A percentile compares a stretch with the other conserved stretches of the same genome.
These are phyloP conservation scores for Rugosomyces carneus DNA, from an alignment of 1,284 basidiomycete species.

Conservation along the genomic window DNA sequence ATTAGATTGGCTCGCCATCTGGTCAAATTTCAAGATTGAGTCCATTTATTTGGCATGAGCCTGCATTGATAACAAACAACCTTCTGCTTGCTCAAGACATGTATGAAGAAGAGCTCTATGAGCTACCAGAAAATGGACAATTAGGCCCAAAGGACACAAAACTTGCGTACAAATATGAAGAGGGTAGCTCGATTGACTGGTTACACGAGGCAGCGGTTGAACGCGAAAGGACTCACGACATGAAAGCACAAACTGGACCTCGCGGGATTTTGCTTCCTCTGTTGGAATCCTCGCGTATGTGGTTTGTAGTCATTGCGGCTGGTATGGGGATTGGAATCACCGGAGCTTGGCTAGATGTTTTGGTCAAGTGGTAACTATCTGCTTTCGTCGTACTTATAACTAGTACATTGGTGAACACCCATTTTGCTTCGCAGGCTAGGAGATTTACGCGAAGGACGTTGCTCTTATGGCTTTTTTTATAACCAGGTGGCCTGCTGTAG, in stretches of 20 bases:
- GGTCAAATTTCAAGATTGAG: background rate
- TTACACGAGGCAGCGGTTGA: slow-evolving; percentile 61
- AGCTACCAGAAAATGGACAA: slow-evolving; percentile 36
- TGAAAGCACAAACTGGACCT: slow-evolving; percentile 47
- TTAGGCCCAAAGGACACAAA: slow-evolving; percentile 23
- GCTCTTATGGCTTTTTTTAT: slow-evolving; percentile 67
- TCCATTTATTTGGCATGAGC: slow-evolving; percentile 13
- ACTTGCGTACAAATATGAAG: slow-evolving; percentile 36
- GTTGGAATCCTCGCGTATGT: slow-evolving; percentile 55
- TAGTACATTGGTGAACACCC: slow-evolving; percentile 2
- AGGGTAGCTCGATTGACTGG: slow-evolving; percentile 66
- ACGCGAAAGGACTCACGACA: slow-evolving; percentile 46
- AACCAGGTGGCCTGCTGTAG: slow-evolving; percentile 70
- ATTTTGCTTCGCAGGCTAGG: slow-evolving; percentile 42
- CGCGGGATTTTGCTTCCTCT: slow-evolving; percentile 49
- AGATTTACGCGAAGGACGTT: slow-evolving; percentile 66
- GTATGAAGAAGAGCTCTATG: slow-evolving; percentile 33
- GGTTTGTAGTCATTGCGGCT: slow-evolving; percentile 62
- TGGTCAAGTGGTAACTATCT: slow-evolving; percentile 61
- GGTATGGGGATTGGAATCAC: slow-evolving; percentile 64
- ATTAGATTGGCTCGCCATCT: slow-evolving; percentile 12
- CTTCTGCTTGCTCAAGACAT: background rate
- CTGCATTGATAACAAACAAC: slow-evolving; percentile 8
- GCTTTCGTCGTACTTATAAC: slow-evolving; percentile 3
- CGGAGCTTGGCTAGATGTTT: slow-evolving; percentile 69